phyloP scores from a whole-genome alignment of 208 protist species.

The Leishmania aethiopica region DNA sequence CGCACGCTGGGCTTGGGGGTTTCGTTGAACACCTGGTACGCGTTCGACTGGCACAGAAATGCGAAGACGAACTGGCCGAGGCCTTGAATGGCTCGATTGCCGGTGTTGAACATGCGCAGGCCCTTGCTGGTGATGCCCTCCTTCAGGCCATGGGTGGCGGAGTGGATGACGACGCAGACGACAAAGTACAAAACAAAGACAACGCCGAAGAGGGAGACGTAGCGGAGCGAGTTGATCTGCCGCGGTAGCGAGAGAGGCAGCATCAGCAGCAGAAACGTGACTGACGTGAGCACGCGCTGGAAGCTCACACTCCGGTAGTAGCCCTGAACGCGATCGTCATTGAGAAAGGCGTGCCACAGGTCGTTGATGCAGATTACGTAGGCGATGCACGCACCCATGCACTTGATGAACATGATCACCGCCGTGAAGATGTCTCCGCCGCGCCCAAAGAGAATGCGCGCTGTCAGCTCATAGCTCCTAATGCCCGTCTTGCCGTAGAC shows the following conservation, averaged over 20 bases:
- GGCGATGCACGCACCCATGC: slow-evolving; percentile 73
- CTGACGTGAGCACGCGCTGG: slow-evolving; percentile 40
- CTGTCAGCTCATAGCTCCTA: slow-evolving; percentile 68
- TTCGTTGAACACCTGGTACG: slow-evolving; percentile 65
- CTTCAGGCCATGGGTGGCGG: slow-evolving; percentile 26
- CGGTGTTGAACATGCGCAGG: slow-evolving; percentile 36
- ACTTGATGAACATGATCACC: slow-evolving; percentile 76
- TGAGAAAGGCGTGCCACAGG: slow-evolving; percentile 52
- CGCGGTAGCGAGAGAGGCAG: slow-evolving; percentile 71
- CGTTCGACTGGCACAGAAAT: slow-evolving; percentile 73
- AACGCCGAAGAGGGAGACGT: slow-evolving; percentile 68
- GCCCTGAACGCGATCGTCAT: slow-evolving; percentile 34
- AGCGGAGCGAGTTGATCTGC: slow-evolving; percentile 79
- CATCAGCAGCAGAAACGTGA: slow-evolving; percentile 70
- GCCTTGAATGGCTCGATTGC: slow-evolving; percentile 42
- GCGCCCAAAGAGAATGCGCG: slow-evolving; percentile 47
- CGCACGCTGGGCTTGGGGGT: slow-evolving; percentile 40
- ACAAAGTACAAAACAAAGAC: slow-evolving; percentile 76
- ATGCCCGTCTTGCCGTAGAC: slow-evolving; percentile 55
- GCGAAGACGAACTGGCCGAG: slow-evolving; percentile 69
- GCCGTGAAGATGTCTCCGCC: slow-evolving; percentile 62
- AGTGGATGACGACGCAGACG: slow-evolving; percentile 61
- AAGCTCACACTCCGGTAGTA: slow-evolving; percentile 36
- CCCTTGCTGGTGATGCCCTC: slow-evolving; percentile 30
- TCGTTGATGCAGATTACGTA: slow-evolving; percentile 74